Percentiles rank a stretch among this genome's conserved stretches.
phyloP scores from a whole-genome alignment of 2,329 filamentous ascomycete genomes.

The Pezicula neosporulosa region DNA sequence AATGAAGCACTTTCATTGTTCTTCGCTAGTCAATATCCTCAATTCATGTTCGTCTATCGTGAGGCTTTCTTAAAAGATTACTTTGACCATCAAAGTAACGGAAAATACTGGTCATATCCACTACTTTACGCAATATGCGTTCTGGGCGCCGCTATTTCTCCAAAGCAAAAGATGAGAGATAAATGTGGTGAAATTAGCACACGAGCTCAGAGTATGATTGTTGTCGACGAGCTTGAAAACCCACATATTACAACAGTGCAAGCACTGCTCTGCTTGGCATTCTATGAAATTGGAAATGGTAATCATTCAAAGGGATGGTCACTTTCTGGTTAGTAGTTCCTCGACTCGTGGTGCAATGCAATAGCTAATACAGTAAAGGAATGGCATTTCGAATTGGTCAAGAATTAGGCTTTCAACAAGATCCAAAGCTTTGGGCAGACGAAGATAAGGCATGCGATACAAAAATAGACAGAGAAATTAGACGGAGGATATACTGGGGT shows the following conservation, averaged over 20 bases:
- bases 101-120: conserved; percentile 26
- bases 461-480: conserved; percentile 22
- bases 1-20: conserved; percentile 18
- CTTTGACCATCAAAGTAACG: conserved; percentile 10
- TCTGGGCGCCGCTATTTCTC: conserved; percentile 16
- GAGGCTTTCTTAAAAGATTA: conserved; percentile 26
- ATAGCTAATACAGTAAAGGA: conserved; percentile 10
- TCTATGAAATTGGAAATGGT: conserved; percentile 25
- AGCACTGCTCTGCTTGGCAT: conserved; percentile 24
- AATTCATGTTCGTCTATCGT: conserved; percentile 30
- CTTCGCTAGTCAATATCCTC: conserved; percentile 27
- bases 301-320: conserved; percentile 27
- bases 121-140: conserved; percentile 23
- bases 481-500: conserved; percentile 28
- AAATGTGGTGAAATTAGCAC: conserved; percentile 12
- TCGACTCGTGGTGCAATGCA: neutral
- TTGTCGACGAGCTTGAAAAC: conserved; percentile 19
- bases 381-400: conserved; percentile 16
- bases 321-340: conserved; percentile 20
- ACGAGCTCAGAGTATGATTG: conserved; percentile 23
- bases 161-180: conserved; percentile 11
- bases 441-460: conserved; percentile 18
- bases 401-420: conserved; percentile 24
- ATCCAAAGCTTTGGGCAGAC: conserved; percentile 19
- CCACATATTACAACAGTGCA: conserved; percentile 23